phyloP scores from a whole-genome alignment of 331 rosid species.

The Erythrophleum ivorense region DNA sequence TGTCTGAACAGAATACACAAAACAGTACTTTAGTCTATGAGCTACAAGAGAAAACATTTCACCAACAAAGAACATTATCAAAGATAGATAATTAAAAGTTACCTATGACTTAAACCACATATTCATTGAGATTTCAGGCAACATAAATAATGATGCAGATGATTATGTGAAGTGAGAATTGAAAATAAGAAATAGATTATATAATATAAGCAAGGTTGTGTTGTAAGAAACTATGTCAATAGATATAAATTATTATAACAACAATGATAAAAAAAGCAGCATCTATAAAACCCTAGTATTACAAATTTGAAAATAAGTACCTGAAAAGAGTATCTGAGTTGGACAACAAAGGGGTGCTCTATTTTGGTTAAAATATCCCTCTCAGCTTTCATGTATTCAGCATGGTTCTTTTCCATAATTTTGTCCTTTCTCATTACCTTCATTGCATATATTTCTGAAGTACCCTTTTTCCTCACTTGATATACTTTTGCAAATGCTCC shows the following conservation, averaged over 20 bases:
- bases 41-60: slow-evolving; percentile 18
- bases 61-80: neutral
- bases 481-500: slow-evolving; percentile 97
- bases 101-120: neutral
- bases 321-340: slow-evolving; percentile 96
- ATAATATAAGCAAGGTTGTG: slow-evolving; percentile 5
- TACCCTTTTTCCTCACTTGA: slow-evolving; percentile 92
- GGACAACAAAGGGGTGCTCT: slow-evolving; percentile 87
- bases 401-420: slow-evolving; percentile 94
- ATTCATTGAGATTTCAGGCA: neutral
- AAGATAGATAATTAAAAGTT: neutral
- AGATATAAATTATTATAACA: slow-evolving; percentile 19
- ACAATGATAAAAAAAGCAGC: neutral
- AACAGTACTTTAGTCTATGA: slow-evolving; percentile 11
- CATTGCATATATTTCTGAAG: slow-evolving; percentile 93
- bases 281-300: slow-evolving; percentile 5
- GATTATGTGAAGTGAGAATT: neutral
- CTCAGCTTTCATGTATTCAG: slow-evolving; percentile 98
- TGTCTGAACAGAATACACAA: slow-evolving; percentile 58
- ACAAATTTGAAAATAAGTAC: slow-evolving; percentile 49
- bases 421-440: slow-evolving; percentile 98
- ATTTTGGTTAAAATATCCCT: slow-evolving; percentile 84
- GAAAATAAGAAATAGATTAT: neutral
- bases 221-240: slow-evolving; percentile 7
- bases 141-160: neutral